Conservation (phyloP, 73 alveolate species). For the Blepharisma stoltei region DNA sequence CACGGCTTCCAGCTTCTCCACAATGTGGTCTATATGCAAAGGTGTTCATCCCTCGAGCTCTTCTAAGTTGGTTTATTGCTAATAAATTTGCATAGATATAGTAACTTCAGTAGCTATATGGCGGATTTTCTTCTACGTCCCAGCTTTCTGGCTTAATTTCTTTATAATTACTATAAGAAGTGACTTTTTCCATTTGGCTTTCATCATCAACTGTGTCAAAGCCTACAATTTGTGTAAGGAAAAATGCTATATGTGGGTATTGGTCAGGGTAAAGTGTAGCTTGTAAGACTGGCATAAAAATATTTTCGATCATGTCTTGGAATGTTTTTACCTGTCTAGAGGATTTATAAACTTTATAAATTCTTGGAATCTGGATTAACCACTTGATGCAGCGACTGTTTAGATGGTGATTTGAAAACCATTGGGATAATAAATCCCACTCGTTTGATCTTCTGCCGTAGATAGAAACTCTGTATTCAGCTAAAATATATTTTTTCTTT, state of each 20-base stretch:
- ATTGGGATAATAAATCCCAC: constrained; percentile 65
- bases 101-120: constrained; percentile 67
- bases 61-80: constrained; percentile 54
- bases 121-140: constrained; percentile 59
- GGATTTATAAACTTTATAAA: constrained; percentile 52
- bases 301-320: constrained; percentile 66
- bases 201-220: constrained; percentile 82
- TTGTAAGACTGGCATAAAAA: constrained; percentile 33
- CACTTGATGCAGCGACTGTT: constrained; percentile 56
- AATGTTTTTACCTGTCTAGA: constrained; percentile 52
- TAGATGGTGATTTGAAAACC: constrained; percentile 52
- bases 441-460: constrained; percentile 59
- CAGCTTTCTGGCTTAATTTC: constrained; percentile 28
- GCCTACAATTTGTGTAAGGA: constrained; percentile 36
- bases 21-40: constrained; percentile 61
- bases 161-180: constrained; percentile 1
- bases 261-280: constrained; percentile 28
- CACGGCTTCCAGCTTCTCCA: constrained; percentile 80
- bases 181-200: constrained; percentile 18
- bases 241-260: constrained; percentile 8
- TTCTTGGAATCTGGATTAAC: constrained; percentile 72
- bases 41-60: constrained; percentile 50
- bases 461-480: constrained; percentile 74
- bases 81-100: constrained; percentile 59
- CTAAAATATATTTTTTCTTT: constrained; percentile 32